These are phyloP conservation scores for Sporothrix curviconia DNA, from an alignment of 2,329 filamentous ascomycete species.

Conservation along the genomic window DNA sequence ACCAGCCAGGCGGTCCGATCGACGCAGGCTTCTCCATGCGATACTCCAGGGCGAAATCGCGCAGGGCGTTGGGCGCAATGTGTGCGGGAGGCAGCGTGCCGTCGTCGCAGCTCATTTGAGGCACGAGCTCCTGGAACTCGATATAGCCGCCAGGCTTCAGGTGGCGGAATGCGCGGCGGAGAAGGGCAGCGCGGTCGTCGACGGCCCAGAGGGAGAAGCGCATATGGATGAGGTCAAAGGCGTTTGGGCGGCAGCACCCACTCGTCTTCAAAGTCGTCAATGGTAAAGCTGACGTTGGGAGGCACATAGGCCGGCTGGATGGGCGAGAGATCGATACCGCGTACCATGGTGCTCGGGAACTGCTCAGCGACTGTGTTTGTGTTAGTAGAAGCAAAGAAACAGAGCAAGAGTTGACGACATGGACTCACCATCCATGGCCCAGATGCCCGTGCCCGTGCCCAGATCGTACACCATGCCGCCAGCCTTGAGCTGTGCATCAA, in stretches of 20 bases:
- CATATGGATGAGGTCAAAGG: slow-evolving; percentile 22
- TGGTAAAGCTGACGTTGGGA: slow-evolving; percentile 19
- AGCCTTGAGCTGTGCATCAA: slow-evolving; percentile 19
- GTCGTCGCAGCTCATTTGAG: slow-evolving; percentile 20
- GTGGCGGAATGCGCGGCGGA: slow-evolving; percentile 23
- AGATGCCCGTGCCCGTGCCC: slow-evolving; percentile 22
- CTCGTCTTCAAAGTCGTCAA: slow-evolving; percentile 22
- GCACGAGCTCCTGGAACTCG: slow-evolving; percentile 19
- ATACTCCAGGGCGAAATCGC: slow-evolving; percentile 35
- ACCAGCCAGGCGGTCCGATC: slow-evolving; percentile 15
- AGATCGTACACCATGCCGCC: slow-evolving; percentile 20
- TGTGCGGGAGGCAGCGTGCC: slow-evolving; percentile 24
- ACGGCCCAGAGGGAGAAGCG: slow-evolving; percentile 39
- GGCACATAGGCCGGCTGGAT: slow-evolving; percentile 20
- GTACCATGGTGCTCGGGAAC: no score
- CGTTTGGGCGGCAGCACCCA: slow-evolving; percentile 19
- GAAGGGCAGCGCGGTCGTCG: slow-evolving; percentile 21
- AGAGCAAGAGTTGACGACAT: no score
- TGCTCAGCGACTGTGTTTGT: no score
- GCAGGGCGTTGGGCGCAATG: slow-evolving; percentile 35
- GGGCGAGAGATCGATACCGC: slow-evolving; percentile 22
- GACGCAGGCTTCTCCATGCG: slow-evolving; percentile 24
- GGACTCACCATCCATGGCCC: slow-evolving; percentile 22
- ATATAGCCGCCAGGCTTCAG: slow-evolving; percentile 21
- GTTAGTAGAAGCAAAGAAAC: no score